These are phyloP conservation scores for Alternaria burnsii DNA, from an alignment of 2,329 filamentous ascomycete species.

Conservation along the genomic window DNA sequence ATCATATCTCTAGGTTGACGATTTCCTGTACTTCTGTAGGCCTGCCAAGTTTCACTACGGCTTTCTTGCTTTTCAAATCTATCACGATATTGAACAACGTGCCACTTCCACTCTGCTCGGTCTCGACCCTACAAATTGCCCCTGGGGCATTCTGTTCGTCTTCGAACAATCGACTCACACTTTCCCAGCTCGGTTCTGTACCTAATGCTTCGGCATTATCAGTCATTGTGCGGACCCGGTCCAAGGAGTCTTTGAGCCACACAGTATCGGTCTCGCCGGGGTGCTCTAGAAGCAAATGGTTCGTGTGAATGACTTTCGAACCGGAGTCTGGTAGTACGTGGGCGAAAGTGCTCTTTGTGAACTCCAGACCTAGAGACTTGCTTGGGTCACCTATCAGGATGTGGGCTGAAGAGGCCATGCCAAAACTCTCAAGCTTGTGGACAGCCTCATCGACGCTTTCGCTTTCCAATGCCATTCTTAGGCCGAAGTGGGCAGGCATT, in stretches of 20 bases:
- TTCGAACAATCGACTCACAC: slow-evolving; percentile 49
- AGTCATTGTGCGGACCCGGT: slow-evolving; percentile 50
- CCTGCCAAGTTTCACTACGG: slow-evolving; percentile 40
- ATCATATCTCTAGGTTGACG: slow-evolving; percentile 31
- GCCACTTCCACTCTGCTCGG: slow-evolving; percentile 36
- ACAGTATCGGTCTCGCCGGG: slow-evolving; percentile 50
- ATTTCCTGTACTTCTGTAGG: slow-evolving; percentile 43
- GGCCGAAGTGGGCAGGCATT: slow-evolving; percentile 68
- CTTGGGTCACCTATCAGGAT: slow-evolving; percentile 62
- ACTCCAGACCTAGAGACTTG: slow-evolving; percentile 61
- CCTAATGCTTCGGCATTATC: slow-evolving; percentile 36
- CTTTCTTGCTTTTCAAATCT: slow-evolving; percentile 45
- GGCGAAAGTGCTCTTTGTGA: slow-evolving; percentile 47
- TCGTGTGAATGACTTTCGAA: slow-evolving; percentile 54
- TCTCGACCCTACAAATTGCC: slow-evolving; percentile 42
- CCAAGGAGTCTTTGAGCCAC: slow-evolving; percentile 54
- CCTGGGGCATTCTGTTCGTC: slow-evolving; percentile 53
- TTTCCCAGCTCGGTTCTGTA: slow-evolving; percentile 36
- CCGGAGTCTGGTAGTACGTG: slow-evolving; percentile 42
- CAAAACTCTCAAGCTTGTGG: slow-evolving; percentile 53
- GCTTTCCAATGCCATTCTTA: slow-evolving; percentile 65
- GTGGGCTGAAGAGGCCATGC: slow-evolving; percentile 63
- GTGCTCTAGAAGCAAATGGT: slow-evolving; percentile 55
- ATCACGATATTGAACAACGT: slow-evolving; percentile 51
- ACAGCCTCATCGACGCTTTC: slow-evolving; percentile 58